Evolutionary conservation across 176 grass and related monocot genomes (phyloP), one percentile per base, ranked within the genome.

Genomic region (Areca catechu): DNA sequence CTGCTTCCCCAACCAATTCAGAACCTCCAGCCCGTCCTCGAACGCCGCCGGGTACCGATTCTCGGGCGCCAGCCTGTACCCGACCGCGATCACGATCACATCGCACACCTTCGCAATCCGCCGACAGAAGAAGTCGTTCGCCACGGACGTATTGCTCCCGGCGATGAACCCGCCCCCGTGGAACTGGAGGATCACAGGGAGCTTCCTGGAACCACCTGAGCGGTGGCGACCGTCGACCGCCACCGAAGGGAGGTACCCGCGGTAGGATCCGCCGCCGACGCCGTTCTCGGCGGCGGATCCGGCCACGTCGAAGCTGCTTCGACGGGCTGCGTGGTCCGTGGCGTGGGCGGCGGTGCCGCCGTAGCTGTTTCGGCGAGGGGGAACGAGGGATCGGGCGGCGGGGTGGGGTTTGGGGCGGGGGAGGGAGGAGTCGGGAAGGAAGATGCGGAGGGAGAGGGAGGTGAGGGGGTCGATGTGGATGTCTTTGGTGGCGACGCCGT

Each of bases 121-220:
- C 63, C 90, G 63, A 55, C 79, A 95, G 80, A 95, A 95, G 74
- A 74, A 76, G 54, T 95, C 90, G 71, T 95, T 95, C 70, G 90
- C 71, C 0, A 61, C 47, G 23, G 76, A 85, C 50, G 58, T 71
- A 66, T 71, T 95, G 80, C 90, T 95, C 25, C 90, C 86, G 12
- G 83, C 65, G 48, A 78, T 71, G 63, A 95, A 90, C 0, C 79
- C 90, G 0, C 90, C 90, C 55, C 90, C 86, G 65, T 95, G 90
- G 57, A 95, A 90, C 77, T 95, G 86, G 53, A 95, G 75, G 73
- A 95, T 60, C 66, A 90, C 73, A 22, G 90, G 90, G 4, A 95
- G 76, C 77, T 76, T 83, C 21, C 74, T 54, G 1, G 69, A 58
- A 18, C 71, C 58, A 7, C 57, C 76, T 3, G 5, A 4, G 20